Conservation (phyloP, 345 rosid genomes). For the Rhodomyrtus tomentosa region DNA sequence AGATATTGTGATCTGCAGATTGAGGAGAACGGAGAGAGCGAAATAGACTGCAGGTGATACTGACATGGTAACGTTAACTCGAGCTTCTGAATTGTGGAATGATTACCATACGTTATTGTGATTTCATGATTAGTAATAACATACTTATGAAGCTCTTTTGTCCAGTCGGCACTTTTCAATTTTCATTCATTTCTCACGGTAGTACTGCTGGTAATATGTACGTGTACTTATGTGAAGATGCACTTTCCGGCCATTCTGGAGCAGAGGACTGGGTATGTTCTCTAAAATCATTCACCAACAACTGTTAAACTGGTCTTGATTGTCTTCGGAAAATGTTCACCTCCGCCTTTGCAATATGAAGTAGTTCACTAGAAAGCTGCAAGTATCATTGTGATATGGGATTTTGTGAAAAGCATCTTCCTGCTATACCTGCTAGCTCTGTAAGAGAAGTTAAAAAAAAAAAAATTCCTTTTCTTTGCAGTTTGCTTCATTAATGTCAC, state of each 20-base stretch:
- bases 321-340: background rate
- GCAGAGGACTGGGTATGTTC: constrained; percentile 75
- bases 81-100: background rate
- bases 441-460: background rate
- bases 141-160: background rate
- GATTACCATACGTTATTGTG: background rate
- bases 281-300: background rate
- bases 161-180: constrained; percentile 89
- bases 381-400: background rate
- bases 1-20: background rate
- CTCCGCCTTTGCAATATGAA: background rate
- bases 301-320: background rate
- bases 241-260: constrained; percentile 92
- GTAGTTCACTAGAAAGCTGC: background rate
- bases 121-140: background rate
- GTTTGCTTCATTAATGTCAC: background rate
- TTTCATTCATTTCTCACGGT: constrained; percentile 87
- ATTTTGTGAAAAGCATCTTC: background rate
- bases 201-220: constrained; percentile 81
- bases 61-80: background rate
- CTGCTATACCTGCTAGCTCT: background rate
- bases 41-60: background rate
- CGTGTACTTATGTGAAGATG: constrained; percentile 88
- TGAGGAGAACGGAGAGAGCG: background rate
- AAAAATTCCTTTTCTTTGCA: background rate